phyloP scores from a whole-genome alignment of 2,329 filamentous ascomycete genomes.

The Neopestalotiopsis rosae region DNA sequence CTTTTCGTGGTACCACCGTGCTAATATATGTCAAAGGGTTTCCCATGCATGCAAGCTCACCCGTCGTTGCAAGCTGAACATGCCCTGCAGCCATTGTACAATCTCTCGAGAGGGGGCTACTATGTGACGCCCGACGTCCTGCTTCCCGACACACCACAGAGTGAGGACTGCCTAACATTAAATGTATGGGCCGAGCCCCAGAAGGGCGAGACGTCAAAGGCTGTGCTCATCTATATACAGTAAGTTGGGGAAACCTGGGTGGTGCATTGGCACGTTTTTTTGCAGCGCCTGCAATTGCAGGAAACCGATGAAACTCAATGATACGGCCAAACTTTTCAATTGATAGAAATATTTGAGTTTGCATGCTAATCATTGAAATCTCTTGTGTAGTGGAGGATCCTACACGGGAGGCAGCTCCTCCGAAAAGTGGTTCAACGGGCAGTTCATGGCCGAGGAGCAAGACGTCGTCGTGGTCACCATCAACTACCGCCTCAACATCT shows the following conservation, averaged over 20 bases:
- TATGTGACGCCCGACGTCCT: slow-evolving; percentile 12
- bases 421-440: slow-evolving; percentile 25
- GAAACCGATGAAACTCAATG: no score
- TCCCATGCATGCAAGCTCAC: slow-evolving; percentile 13
- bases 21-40: background rate
- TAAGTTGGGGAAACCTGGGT: background rate
- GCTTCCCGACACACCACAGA: slow-evolving; percentile 27
- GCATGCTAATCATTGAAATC: background rate
- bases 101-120: slow-evolving; percentile 13
- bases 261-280: no score
- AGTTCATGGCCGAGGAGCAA: slow-evolving; percentile 33
- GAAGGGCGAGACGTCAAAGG: slow-evolving; percentile 14
- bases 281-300: no score
- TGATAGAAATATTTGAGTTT: background rate
- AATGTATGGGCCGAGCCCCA: slow-evolving; percentile 42
- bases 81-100: background rate
- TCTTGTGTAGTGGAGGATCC: slow-evolving; percentile 16
- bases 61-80: slow-evolving; percentile 14
- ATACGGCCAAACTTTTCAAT: no score
- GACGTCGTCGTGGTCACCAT: slow-evolving; percentile 41
- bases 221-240: slow-evolving; percentile 25
- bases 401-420: slow-evolving; percentile 17
- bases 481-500: slow-evolving; percentile 35
- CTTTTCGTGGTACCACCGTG: background rate
- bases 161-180: slow-evolving; percentile 44